Evolutionary conservation across 169 alveolate species (phyloP).

Genomic region (Perkinsus marinus): DNA sequence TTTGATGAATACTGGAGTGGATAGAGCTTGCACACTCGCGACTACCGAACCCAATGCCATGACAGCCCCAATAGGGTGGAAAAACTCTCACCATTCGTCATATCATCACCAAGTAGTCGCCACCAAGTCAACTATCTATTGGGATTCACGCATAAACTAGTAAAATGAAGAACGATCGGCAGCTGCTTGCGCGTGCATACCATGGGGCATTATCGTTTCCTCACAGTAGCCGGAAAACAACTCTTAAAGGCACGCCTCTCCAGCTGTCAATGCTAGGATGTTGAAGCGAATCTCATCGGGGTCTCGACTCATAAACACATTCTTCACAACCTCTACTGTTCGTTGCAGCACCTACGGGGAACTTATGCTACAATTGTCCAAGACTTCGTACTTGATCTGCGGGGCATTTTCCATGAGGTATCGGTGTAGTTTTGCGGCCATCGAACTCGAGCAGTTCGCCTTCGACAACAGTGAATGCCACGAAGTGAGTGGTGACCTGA

Average conservation of each 20-base stretch:
- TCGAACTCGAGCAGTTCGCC: slow-evolving; percentile 51
- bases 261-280: slow-evolving; percentile 27
- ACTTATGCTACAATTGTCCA: background rate
- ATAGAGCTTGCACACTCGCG: too few species aligned
- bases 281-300: slow-evolving; percentile 36
- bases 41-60: too few species aligned
- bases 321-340: slow-evolving; percentile 18
- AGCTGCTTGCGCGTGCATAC: too few species aligned
- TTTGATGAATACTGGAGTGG: too few species aligned
- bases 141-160: too few species aligned
- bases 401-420: slow-evolving; percentile 29
- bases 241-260: background rate
- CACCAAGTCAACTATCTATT: too few species aligned
- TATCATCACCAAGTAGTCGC: too few species aligned
- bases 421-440: slow-evolving; percentile 39
- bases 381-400: background rate
- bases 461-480: slow-evolving; percentile 37
- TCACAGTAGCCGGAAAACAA: background rate
- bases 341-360: background rate
- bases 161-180: too few species aligned
- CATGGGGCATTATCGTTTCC: too few species aligned
- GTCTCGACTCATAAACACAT: slow-evolving; percentile 39
- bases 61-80: too few species aligned
- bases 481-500: slow-evolving; percentile 38
- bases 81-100: too few species aligned